Base-by-base conservation (phyloP, 305 asterid species). In the Solanum hybrid region DNA sequence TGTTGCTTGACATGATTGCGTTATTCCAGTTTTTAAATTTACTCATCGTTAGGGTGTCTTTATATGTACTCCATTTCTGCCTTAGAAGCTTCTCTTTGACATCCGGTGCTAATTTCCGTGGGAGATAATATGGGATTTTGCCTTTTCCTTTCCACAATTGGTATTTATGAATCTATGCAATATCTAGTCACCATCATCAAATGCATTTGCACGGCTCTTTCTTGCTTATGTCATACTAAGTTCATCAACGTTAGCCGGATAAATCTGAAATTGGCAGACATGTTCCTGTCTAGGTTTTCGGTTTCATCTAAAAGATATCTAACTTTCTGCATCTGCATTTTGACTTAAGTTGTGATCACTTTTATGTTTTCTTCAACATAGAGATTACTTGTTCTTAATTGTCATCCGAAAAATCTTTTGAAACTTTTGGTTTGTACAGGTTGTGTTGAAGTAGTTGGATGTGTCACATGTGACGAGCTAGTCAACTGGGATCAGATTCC, bases 371-470 rank as follows among this genome's bases (percentile, higher is more conserved):
- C 88, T 85, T 85, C 5, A 81, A 81, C 7, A 0, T 81, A 26
- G 87, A 81, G 36, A 81, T 14, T 26, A 14, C 68, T 81, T 39
- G 22, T 81, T 24, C 70, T 81, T 26, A 39, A 81, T n/a, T 81
- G 7, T 81, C 15, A 81, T 79, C 32, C 33, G 3, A n/a, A 20
- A 57, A 20, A 0, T 6, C 24, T 3, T 61, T 31, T 32, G 22
- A 3, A 79, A 26, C 87, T 73, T 88, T 37, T 13, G 33, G 87
- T 65, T 91, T 87, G 37, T 29, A 89, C 92, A 97, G 99, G 99
- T 45, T 97, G 98, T 75, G 98, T 97, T 78, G 97, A 97, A 20
- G 96, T 97, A 45, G 98, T 95, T 20, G 99, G 99, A 14, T 97
- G 99, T 87, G 91, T 97, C 91, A 93, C 94, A 17, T 91, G 97